Conservation (phyloP, 352 stramenopile species). For the Phytophthora capsici region DNA sequence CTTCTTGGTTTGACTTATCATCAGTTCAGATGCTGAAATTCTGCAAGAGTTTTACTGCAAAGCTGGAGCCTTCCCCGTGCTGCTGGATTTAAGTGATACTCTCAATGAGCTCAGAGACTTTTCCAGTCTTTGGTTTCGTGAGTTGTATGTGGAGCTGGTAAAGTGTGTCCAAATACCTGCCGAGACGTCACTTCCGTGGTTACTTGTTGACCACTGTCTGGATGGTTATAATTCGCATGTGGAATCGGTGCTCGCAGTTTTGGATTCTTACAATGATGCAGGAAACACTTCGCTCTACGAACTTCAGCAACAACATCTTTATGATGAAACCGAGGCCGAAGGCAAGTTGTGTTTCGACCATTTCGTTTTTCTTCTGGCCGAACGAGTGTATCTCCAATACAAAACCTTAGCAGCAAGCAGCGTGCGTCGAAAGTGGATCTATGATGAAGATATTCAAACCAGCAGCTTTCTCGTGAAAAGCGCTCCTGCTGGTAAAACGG, state of each 20-base stretch:
- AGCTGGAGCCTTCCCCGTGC: slow-evolving; percentile 46
- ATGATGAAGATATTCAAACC: not conserved
- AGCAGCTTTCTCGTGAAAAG: slow-evolving; percentile 1
- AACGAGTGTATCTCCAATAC: slow-evolving; percentile 66
- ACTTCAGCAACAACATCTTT: slow-evolving; percentile 75
- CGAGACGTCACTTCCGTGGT: slow-evolving; percentile 82
- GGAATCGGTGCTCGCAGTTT: slow-evolving; percentile 56
- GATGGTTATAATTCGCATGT: slow-evolving; percentile 20
- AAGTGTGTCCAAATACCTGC: slow-evolving; percentile 83
- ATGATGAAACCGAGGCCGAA: slow-evolving; percentile 86
- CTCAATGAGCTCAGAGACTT: slow-evolving; percentile 67
- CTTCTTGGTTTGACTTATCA: slow-evolving; percentile 10
- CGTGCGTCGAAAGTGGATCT: slow-evolving; percentile 8
- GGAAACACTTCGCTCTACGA: slow-evolving; percentile 49
- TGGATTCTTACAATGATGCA: slow-evolving; percentile 91
- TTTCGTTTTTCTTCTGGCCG: slow-evolving; percentile 68
- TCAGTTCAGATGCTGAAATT: slow-evolving; percentile 66
- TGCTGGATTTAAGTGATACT: slow-evolving; percentile 64
- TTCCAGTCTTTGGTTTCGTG: slow-evolving; percentile 80
- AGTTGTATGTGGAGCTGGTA: slow-evolving; percentile 79
- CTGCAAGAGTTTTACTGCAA: slow-evolving; percentile 65
- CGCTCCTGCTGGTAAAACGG: not conserved
- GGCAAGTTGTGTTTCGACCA: slow-evolving; percentile 85
- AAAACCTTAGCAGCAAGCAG: slow-evolving; percentile 48
- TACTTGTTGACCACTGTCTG: slow-evolving; percentile 73